Percentiles rank a stretch among this genome's conserved stretches.
Conservation (phyloP, 768 basidiomycete genomes). For the Suillus subalutaceus region DNA sequence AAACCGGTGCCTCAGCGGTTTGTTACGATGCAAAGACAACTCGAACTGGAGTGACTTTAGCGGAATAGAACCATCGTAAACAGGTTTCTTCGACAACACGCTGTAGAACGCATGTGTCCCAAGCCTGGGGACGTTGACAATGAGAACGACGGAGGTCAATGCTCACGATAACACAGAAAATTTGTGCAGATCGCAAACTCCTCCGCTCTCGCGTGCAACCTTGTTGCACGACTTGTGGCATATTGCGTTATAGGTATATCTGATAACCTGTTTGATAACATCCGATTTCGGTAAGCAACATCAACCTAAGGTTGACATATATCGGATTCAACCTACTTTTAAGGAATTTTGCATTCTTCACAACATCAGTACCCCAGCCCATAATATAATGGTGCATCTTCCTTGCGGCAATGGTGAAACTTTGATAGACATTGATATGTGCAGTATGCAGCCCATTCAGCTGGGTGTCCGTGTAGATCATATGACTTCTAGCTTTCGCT, state of each 20-base stretch:
- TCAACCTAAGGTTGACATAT: constrained; percentile 21
- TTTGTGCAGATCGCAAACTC: constrained; percentile 50
- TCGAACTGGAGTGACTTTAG: constrained; percentile 54
- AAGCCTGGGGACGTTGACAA: constrained; percentile 53
- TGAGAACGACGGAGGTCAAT: constrained; percentile 9
- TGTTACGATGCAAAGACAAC: constrained; percentile 37
- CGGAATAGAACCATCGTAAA: constrained; percentile 45
- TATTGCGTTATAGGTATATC: constrained; percentile 56
- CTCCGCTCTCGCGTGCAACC: constrained; percentile 40
- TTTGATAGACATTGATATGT: too few species aligned
- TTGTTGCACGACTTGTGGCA: constrained; percentile 29
- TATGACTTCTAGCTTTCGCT: too few species aligned
- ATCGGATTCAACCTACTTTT: too few species aligned
- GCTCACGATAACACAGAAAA: constrained; percentile 60
- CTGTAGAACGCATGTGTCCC: constrained; percentile 78
- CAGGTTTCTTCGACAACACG: constrained; percentile 57
- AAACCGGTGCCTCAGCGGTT: constrained; percentile 44
- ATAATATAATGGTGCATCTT: too few species aligned
- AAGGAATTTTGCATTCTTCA: too few species aligned
- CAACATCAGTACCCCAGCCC: too few species aligned
- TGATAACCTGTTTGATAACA: constrained; percentile 62
- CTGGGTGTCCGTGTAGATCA: too few species aligned
- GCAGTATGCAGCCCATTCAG: too few species aligned
- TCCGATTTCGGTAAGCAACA: constrained; percentile 39
- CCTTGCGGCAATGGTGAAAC: too few species aligned